Evolutionary conservation across 164 flowering plant genomes (phyloP).

Genomic region (Buxus sempervirens): DNA sequence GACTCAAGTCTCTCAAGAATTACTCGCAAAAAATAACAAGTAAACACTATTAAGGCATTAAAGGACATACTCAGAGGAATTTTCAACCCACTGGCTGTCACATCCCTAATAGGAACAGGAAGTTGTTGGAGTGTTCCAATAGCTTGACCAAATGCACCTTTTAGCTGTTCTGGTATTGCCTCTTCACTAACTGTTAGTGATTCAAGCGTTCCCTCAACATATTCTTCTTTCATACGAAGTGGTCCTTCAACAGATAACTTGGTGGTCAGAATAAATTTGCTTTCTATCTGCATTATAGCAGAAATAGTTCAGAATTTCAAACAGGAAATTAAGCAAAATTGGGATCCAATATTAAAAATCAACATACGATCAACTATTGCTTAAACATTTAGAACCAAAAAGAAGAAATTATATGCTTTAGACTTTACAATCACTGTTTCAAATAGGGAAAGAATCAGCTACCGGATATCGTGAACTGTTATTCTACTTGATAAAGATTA

Average conservation of each 20-base stretch:
- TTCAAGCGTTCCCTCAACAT: constrained; percentile 66
- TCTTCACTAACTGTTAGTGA: constrained; percentile 66
- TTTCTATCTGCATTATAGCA: constrained; percentile 65
- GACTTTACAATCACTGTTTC: background rate
- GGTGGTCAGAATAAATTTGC: constrained; percentile 56
- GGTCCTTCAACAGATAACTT: constrained; percentile 89
- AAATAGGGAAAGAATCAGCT: background rate
- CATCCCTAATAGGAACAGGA: constrained; percentile 66
- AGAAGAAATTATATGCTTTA: background rate
- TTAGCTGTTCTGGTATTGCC: constrained; percentile 72
- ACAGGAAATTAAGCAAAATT: background rate
- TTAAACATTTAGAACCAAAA: background rate
- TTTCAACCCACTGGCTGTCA: constrained; percentile 50
- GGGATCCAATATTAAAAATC: background rate
- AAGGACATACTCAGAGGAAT: constrained; percentile 68
- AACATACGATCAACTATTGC: background rate
- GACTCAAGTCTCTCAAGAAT: too few species aligned
- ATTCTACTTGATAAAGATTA: background rate
- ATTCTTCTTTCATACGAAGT: constrained; percentile 84
- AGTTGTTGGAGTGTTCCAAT: constrained; percentile 66
- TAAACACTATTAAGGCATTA: too few species aligned
- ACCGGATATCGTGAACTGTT: background rate
- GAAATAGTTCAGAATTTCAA: constrained; percentile 12
- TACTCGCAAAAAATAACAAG: too few species aligned
- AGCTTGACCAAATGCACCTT: constrained; percentile 69